Evolutionary conservation across 129 eudicot species (phyloP).

Genomic region (Tagetes patula): DNA sequence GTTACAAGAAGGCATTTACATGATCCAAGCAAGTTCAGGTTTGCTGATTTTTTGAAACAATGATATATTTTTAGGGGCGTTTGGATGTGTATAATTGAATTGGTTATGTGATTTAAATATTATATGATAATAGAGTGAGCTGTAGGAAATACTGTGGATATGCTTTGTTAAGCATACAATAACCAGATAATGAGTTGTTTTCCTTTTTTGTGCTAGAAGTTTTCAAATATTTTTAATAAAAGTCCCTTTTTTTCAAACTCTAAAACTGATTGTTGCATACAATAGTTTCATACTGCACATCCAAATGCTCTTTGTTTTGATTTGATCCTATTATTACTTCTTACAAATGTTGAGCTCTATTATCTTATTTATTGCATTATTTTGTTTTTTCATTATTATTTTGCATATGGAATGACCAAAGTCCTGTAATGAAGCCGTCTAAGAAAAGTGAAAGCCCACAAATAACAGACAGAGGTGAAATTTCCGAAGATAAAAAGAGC

Average conservation of each 20-base stretch:
- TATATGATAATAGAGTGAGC: too few species aligned
- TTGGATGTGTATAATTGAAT: too few species aligned
- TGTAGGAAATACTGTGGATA: not conserved
- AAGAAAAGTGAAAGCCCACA: conserved; percentile 38
- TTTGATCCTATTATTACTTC: not conserved
- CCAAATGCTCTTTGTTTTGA: not conserved
- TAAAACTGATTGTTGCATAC: not conserved
- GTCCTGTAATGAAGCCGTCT: conserved; percentile 42
- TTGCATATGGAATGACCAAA: conserved; percentile 43
- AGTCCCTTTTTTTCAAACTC: not conserved
- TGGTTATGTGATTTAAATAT: too few species aligned
- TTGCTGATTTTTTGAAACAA: not conserved
- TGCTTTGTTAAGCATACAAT: too few species aligned
- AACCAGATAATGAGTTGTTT: not conserved
- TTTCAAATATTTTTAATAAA: not conserved
- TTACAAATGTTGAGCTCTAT: not conserved
- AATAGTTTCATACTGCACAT: not conserved
- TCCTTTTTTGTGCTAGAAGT: not conserved
- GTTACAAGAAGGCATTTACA: conserved; percentile 38
- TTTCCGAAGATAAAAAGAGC: too few species aligned
- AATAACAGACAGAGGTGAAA: too few species aligned
- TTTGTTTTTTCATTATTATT: not conserved
- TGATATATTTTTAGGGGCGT: not conserved
- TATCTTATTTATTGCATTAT: not conserved
- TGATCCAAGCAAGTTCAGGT: conserved; percentile 67